These are phyloP conservation scores for Aspergillus aculeatus DNA, from an alignment of 2,329 filamentous ascomycete species.

Conservation along the genomic window DNA sequence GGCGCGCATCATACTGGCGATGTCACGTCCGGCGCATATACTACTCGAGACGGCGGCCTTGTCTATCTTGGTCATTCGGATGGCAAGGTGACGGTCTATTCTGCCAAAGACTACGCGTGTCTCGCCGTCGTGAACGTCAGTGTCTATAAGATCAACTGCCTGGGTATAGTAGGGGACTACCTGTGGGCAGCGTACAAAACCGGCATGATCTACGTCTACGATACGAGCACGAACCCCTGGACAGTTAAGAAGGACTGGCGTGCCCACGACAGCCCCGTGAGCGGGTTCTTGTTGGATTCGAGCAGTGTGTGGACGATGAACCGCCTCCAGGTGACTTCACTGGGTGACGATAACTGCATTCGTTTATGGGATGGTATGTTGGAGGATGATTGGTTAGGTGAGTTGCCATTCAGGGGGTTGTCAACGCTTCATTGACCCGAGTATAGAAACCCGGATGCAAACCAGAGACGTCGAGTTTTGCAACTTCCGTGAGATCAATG, in stretches of 20 bases:
- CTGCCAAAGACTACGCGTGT: conserved; percentile 71
- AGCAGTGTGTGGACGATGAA: conserved; percentile 84
- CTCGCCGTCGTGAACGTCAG: conserved; percentile 81
- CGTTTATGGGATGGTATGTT: conserved; percentile 89
- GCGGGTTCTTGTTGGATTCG: conserved; percentile 72
- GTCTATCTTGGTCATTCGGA: conserved; percentile 91
- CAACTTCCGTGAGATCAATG: conserved; percentile 76
- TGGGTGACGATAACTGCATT: conserved; percentile 83
- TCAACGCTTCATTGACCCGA: conserved; percentile 18
- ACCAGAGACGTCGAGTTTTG: conserved; percentile 78
- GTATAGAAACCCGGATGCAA: conserved; percentile 76
- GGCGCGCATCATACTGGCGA: conserved; percentile 74
- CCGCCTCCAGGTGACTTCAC: conserved; percentile 76
- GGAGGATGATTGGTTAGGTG: conserved; percentile 87
- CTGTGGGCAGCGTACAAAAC: conserved; percentile 96
- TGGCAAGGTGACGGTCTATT: conserved; percentile 94
- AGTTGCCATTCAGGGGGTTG: conserved; percentile 19
- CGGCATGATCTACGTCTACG: conserved; percentile 90
- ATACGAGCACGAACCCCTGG: conserved; percentile 81
- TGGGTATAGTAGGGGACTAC: conserved; percentile 75
- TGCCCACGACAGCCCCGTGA: conserved; percentile 79
- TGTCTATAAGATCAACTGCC: conserved; percentile 88
- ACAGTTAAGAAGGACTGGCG: conserved; percentile 90
- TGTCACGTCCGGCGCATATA: conserved; percentile 76
- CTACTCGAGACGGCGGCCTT: conserved; percentile 71